Base-by-base conservation (phyloP, 805 yeast genomes). In the Saturnispora sanitii region DNA sequence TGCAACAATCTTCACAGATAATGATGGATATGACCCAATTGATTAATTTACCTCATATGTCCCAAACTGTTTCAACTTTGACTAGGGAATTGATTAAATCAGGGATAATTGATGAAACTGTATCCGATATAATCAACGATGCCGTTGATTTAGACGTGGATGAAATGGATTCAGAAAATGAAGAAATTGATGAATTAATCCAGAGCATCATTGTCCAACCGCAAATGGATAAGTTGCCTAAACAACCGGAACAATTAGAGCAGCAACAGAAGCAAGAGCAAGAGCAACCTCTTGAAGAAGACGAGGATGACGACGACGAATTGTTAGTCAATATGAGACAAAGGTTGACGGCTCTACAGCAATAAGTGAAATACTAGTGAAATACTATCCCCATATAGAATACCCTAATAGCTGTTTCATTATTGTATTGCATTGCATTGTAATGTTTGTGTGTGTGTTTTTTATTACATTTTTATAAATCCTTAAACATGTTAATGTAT, bases 81-180 rank as follows among this genome's bases (percentile, higher is more conserved):
- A 83, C 90, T 45, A 79, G 74, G 54, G 99, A 92, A 61, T 69
- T 90, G 51, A 78, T 83, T 75, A 82, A 80, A 59, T 75, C 83
- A 11, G 92, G 92, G 0, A 73, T 92, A 34, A 86, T 92, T 40
- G 85, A 84, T 49, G 98, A 92, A 56, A 92, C 92, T 97, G 79
- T 88, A 56, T 86, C 83, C 43, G 99, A 92, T 55, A 77, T 84
- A 46, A 67, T 90, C 45, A 97, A 88, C 45, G 62, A 75, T 43
- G 79, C 72, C 17, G 85, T 79, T 23, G 80, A 72, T 36, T 81
- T 73, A 16, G 83, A 77, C 32, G 68, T 68, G 32, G 75, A 69
- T 32, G 74, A 71, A 17, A 48, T 33, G 18, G 47, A 39, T n/a
- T 26, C 45, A 32, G 32, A 55, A 47, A 21, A 37, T 15, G 44